Percentiles rank a stretch among this genome's conserved stretches.
phyloP scores from a whole-genome alignment of 305 asterid genomes.

The Fraxinus ornus region DNA sequence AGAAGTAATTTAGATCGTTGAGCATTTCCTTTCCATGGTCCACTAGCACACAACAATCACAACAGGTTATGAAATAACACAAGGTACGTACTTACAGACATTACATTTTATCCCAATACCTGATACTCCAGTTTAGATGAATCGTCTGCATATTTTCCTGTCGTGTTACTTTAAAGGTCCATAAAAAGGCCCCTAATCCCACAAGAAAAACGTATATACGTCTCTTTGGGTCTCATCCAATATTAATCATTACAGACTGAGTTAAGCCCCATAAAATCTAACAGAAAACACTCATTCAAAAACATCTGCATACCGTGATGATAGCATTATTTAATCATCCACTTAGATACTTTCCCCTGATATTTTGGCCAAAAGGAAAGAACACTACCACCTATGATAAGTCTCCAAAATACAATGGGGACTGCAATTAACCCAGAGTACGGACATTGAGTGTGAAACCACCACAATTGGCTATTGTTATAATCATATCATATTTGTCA shows the following conservation, averaged over 20 bases:
- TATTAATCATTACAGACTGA: neutral
- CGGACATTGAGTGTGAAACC: neutral
- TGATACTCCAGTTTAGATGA: neutral
- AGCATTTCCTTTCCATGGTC: neutral
- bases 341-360: neutral
- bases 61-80: neutral
- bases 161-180: neutral
- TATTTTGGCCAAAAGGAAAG: neutral
- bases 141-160: neutral
- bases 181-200: neutral
- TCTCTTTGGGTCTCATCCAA: neutral
- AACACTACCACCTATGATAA: neutral
- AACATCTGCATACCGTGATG: neutral
- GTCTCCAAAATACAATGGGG: neutral
- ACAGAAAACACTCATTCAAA: slow-evolving; percentile 1
- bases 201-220: neutral
- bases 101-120: neutral
- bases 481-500: neutral
- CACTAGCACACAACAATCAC: neutral
- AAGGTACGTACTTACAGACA: neutral
- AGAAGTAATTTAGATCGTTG: neutral
- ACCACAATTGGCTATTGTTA: neutral
- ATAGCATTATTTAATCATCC: neutral
- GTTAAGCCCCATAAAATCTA: slow-evolving; percentile 4
- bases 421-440: neutral